phyloP scores from a whole-genome alignment of 2,329 filamentous ascomycete genomes.

The Gliomastix tumulicola region DNA sequence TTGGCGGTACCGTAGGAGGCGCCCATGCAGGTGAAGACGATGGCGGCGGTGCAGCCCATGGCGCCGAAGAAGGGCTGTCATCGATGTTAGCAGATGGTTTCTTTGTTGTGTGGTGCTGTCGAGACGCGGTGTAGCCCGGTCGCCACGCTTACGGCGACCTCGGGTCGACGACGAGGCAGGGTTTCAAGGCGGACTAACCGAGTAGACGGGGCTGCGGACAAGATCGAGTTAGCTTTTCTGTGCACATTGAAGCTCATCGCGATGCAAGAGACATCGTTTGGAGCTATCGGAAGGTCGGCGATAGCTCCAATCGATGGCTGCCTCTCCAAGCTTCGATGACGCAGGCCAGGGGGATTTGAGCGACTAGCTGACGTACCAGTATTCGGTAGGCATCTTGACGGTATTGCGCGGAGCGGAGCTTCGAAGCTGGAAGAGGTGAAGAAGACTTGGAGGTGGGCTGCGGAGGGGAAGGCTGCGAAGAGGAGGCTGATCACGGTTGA shows the following conservation, averaged over 20 bases:
- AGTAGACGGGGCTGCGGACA: slow-evolving; percentile 80
- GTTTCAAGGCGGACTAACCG: slow-evolving; percentile 64
- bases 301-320: slow-evolving; percentile 18
- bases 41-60: slow-evolving; percentile 95
- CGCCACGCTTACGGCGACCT: neutral
- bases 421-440: too few species aligned
- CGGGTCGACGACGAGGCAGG: slow-evolving; percentile 19
- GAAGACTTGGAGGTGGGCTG: too few species aligned
- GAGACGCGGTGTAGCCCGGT: neutral
- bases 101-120: slow-evolving; percentile 10
- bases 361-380: slow-evolving; percentile 60
- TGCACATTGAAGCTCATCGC: too few species aligned
- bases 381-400: slow-evolving; percentile 68
- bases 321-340: slow-evolving; percentile 16
- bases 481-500: too few species aligned
- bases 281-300: slow-evolving; percentile 11
- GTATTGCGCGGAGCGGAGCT: slow-evolving; percentile 22
- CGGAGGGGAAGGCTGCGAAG: too few species aligned
- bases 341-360: slow-evolving; percentile 20
- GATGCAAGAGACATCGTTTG: neutral
- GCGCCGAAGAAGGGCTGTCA: slow-evolving; percentile 88
- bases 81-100: slow-evolving; percentile 22
- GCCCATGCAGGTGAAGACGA: slow-evolving; percentile 94
- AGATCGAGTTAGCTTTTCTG: slow-evolving; percentile 38
- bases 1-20: slow-evolving; percentile 98